These are phyloP conservation scores for Nitzschia sp. DNA, from an alignment of 108 stramenopile species.

Conservation along the genomic window DNA sequence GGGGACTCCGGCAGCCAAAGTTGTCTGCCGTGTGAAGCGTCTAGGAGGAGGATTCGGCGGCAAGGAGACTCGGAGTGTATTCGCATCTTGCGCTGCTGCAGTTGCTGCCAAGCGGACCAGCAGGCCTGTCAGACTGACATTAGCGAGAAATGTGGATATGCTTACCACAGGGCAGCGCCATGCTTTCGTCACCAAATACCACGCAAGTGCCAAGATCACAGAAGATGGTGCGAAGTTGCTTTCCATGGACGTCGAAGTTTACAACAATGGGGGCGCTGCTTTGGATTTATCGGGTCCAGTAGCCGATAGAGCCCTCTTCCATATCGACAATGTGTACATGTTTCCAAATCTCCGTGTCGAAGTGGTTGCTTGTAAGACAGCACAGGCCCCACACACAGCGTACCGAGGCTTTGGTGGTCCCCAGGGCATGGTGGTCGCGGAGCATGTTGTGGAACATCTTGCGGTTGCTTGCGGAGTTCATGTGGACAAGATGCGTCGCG, in stretches of 20 bases:
- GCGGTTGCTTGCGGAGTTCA: constrained; percentile 66
- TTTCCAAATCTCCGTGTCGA: constrained; percentile 83
- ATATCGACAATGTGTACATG: constrained; percentile 87
- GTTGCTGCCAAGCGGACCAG: constrained; percentile 81
- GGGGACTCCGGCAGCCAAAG: constrained; percentile 78
- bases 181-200: constrained; percentile 85
- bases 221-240: constrained; percentile 75
- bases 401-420: constrained; percentile 95
- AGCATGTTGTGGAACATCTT: constrained; percentile 93
- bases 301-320: constrained; percentile 89
- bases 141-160: constrained; percentile 95
- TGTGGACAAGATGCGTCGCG: constrained; percentile 60
- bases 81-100: constrained; percentile 84
- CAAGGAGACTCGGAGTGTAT: constrained; percentile 63
- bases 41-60: constrained; percentile 97
- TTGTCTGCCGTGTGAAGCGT: constrained; percentile 89
- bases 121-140: constrained; percentile 85
- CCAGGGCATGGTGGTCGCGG: constrained; percentile 81
- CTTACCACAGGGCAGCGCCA: constrained; percentile 76
- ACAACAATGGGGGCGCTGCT: constrained; percentile 84
- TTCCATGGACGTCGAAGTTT: constrained; percentile 80
- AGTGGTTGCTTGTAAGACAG: constrained; percentile 88
- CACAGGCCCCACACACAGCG: constrained; percentile 92
- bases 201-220: constrained; percentile 76
- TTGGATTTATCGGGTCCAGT: constrained; percentile 91